These are phyloP conservation scores for Hura crepitans DNA, from an alignment of 441 rosid genomes.

Conservation along the genomic window DNA sequence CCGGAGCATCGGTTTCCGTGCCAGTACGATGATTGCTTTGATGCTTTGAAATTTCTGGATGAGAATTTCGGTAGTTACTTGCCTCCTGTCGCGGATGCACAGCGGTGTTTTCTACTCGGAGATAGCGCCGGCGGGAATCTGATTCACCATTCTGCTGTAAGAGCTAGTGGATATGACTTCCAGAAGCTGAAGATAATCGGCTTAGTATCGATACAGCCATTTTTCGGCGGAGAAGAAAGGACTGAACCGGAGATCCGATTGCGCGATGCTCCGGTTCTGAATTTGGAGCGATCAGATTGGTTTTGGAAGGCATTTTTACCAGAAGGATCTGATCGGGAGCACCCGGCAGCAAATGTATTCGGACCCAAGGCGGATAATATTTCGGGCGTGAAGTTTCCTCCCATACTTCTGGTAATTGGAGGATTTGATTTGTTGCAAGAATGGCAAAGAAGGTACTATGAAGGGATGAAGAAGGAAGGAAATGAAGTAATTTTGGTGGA, in stretches of 20 bases:
- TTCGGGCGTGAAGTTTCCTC: conserved; percentile 43
- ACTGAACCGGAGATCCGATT: conserved; percentile 26
- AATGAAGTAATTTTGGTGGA: conserved; percentile 47
- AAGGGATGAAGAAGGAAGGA: conserved; percentile 52
- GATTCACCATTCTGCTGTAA: conserved; percentile 27
- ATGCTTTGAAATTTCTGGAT: conserved; percentile 24
- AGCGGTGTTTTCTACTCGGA: conserved; percentile 19
- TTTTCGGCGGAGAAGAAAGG: conserved; percentile 34
- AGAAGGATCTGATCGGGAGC: conserved; percentile 53
- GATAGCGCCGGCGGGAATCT: conserved; percentile 35
- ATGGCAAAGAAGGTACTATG: conserved; percentile 58
- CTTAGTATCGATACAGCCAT: conserved; percentile 22
- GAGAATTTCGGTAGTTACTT: background rate
- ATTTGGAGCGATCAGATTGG: conserved; percentile 42
- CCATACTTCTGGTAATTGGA: conserved; percentile 39
- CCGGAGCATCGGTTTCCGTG: conserved; percentile 30
- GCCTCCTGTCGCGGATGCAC: conserved; percentile 4
- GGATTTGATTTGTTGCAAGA: conserved; percentile 63
- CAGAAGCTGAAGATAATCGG: conserved; percentile 17
- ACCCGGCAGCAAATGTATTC: conserved; percentile 42
- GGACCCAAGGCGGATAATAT: conserved; percentile 48
- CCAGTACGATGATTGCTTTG: conserved; percentile 31
- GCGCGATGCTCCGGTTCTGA: conserved; percentile 28
- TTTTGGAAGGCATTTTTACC: conserved; percentile 56
- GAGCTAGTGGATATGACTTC: conserved; percentile 13